These are phyloP conservation scores for Rhytidiadelphus loreus DNA, from an alignment of 225 moss, liverwort and hornwort species.

Conservation along the genomic window DNA sequence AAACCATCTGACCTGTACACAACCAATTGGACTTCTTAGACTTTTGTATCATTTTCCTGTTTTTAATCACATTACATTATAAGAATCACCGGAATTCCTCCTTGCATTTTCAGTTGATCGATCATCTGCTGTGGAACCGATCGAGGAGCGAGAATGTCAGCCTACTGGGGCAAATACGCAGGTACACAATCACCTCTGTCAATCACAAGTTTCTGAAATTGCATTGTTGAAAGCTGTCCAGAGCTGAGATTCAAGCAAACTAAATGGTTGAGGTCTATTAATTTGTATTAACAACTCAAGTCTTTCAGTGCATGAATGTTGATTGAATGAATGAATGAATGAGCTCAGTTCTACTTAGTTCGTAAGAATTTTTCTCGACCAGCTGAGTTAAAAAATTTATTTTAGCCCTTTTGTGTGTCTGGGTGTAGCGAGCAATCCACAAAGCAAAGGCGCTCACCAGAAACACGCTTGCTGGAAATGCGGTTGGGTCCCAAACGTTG, in stretches of 20 bases:
- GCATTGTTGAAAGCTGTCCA: background rate
- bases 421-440: slow-evolving; percentile 55
- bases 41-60: background rate
- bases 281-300: background rate
- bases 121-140: background rate
- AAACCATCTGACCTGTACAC: background rate
- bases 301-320: background rate
- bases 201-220: background rate
- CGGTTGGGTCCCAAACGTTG: slow-evolving; percentile 46
- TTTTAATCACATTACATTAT: background rate
- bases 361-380: background rate
- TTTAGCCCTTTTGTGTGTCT: slow-evolving; percentile 47
- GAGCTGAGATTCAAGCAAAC: background rate
- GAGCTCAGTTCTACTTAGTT: background rate
- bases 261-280: background rate
- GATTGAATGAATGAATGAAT: background rate
- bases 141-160: slow-evolving; percentile 30
- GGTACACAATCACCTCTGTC: slow-evolving; percentile 2
- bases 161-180: slow-evolving; percentile 58
- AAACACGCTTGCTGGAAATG: slow-evolving; percentile 69
- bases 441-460: slow-evolving; percentile 61
- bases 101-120: background rate
- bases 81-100: background rate
- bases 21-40: background rate
- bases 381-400: slow-evolving; percentile 20